A percentile compares a stretch with the other conserved stretches of the same genome.
phyloP scores from a whole-genome alignment of 2,329 filamentous ascomycete genomes.

The Ophiosphaerella korrae region DNA sequence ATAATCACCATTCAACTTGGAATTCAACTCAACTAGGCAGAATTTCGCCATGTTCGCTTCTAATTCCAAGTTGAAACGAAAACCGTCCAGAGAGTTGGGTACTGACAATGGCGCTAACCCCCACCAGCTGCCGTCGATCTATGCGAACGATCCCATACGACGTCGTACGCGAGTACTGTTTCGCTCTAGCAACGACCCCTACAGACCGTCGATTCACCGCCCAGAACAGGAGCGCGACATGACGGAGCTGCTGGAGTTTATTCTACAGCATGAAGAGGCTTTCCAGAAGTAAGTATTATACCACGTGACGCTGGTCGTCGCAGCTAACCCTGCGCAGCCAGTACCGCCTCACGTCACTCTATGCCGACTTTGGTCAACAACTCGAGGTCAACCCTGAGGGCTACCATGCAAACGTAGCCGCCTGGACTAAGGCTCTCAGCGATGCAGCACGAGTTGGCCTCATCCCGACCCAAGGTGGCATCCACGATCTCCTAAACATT shows the following conservation, averaged over 20 bases:
- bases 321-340: conserved; percentile 51
- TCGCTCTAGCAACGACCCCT: conserved; percentile 19
- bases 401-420: conserved; percentile 77
- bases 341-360: conserved; percentile 80
- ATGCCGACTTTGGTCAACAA: conserved; percentile 82
- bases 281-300: conserved; percentile 48
- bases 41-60: background rate
- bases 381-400: conserved; percentile 81
- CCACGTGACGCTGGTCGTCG: background rate
- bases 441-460: conserved; percentile 69
- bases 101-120: conserved; percentile 6
- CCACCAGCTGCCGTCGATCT: conserved; percentile 24
- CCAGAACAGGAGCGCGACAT: conserved; percentile 49
- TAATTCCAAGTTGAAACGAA: conserved; percentile 24
- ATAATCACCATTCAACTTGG: too few species aligned
- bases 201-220: conserved; percentile 20
- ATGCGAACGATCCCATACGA: conserved; percentile 25
- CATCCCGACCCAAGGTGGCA: conserved; percentile 50
- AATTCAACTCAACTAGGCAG: background rate
- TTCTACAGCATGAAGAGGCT: conserved; percentile 56
- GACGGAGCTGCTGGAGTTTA: conserved; percentile 70
- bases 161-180: conserved; percentile 26
- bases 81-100: conserved; percentile 19
- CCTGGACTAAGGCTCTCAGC: conserved; percentile 79
- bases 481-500: conserved; percentile 57